These are phyloP conservation scores for Cladosporium cucumerinum DNA, from an alignment of 2,329 filamentous ascomycete species.

Conservation along the genomic window DNA sequence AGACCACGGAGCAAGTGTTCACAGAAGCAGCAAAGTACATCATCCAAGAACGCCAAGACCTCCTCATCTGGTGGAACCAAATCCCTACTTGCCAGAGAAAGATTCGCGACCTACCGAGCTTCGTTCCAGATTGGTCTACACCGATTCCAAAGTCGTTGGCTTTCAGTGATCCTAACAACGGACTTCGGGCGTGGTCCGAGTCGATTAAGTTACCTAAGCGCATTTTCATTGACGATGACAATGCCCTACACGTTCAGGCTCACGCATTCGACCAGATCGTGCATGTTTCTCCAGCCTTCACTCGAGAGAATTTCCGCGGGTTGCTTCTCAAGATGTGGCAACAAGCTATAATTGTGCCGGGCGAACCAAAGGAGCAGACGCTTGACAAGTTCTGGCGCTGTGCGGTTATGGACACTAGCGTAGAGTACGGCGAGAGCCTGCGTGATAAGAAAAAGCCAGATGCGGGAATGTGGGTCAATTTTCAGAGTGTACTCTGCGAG, in stretches of 20 bases:
- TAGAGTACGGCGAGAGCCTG: neutral
- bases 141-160: neutral
- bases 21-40: constrained; percentile 14
- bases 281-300: constrained; percentile 6
- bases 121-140: constrained; percentile 10
- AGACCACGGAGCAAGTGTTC: constrained; percentile 10
- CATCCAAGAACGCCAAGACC: constrained; percentile 16
- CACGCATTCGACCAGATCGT: constrained; percentile 10
- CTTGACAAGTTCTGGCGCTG: constrained; percentile 11
- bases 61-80: constrained; percentile 13
- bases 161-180: neutral
- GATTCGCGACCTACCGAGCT: constrained; percentile 7
- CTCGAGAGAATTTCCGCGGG: constrained; percentile 3
- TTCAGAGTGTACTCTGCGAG: constrained; percentile 10
- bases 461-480: neutral
- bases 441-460: neutral
- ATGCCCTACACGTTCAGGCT: constrained; percentile 14
- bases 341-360: neutral
- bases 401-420: constrained; percentile 1
- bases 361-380: neutral
- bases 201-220: constrained; percentile 3
- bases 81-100: neutral
- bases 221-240: constrained; percentile 10
- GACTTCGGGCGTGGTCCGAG: constrained; percentile 10
- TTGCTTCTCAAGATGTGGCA: neutral